Evolutionary conservation across 352 stramenopile species (phyloP).

Genomic region (Thalassiosira delicatula): DNA sequence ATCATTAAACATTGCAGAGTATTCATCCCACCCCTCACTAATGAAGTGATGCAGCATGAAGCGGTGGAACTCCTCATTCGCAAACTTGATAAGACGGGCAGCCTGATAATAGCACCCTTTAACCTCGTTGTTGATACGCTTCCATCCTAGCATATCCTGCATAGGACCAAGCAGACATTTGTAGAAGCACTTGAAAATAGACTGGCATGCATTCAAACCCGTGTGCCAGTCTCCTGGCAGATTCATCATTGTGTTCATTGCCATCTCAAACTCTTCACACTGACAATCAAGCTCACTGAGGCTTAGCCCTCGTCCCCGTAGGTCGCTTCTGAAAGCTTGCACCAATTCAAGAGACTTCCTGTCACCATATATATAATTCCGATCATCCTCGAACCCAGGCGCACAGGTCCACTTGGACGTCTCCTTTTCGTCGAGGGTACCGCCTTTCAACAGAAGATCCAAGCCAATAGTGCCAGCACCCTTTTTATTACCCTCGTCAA

Average conservation of each 20-base stretch:
- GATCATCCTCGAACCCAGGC: neutral
- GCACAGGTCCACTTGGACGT: neutral
- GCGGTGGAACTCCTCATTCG: neutral
- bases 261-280: neutral
- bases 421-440: constrained; percentile 1
- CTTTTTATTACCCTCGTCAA: constrained; percentile 1
- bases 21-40: neutral
- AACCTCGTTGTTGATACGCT: constrained; percentile 4
- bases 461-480: neutral
- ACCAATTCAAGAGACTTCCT: neutral
- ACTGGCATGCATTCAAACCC: constrained; percentile 7
- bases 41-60: constrained; percentile 5
- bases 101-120: constrained; percentile 10
- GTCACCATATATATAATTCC: neutral
- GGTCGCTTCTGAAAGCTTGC: neutral
- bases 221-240: constrained; percentile 34
- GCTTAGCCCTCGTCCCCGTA: neutral
- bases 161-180: constrained; percentile 5
- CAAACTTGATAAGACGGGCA: constrained; percentile 2
- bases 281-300: neutral
- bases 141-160: neutral
- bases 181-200: constrained; percentile 28
- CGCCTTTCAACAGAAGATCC: constrained; percentile 19
- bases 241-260: neutral
- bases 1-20: neutral